Evolutionary conservation across 306 rosid species (phyloP).

Genomic region (Betula pendula): DNA sequence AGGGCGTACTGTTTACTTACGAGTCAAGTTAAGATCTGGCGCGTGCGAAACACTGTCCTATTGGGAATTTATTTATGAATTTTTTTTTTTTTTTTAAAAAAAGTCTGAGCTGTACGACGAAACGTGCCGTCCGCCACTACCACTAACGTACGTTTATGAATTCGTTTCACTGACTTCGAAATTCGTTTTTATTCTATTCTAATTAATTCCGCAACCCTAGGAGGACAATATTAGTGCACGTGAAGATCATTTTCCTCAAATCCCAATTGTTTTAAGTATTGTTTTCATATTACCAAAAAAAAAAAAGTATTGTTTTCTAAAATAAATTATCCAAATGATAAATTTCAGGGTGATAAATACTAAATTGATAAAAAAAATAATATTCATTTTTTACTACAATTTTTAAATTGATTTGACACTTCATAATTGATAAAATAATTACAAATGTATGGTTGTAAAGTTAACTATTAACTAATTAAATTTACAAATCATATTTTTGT

Average conservation of each 20-base stretch:
- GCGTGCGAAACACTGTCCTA: constrained; percentile 9
- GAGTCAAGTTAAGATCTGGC: not conserved
- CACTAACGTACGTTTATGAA: too few species aligned
- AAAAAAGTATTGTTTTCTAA: not conserved
- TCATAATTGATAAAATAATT: too few species aligned
- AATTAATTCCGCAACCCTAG: not conserved
- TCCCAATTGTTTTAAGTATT: too few species aligned
- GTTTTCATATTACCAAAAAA: too few species aligned
- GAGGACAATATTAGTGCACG: not conserved
- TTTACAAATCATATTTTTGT: too few species aligned
- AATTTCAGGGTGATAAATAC: too few species aligned
- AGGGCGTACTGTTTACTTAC: not conserved
- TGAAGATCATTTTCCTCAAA: too few species aligned
- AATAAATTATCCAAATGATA: not conserved
- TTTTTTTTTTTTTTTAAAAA: not conserved
- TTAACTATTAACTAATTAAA: too few species aligned
- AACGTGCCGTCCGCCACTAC: not conserved
- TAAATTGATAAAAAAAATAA: too few species aligned
- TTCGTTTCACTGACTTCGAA: not conserved
- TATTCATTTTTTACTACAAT: too few species aligned
- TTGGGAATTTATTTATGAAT: not conserved
- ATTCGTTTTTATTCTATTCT: not conserved
- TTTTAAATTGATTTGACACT: too few species aligned
- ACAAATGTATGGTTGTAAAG: too few species aligned
- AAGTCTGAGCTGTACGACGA: not conserved